A percentile compares a stretch with the other conserved stretches of the same genome.
phyloP scores from a whole-genome alignment of 768 basidiomycete species.

The Tulasnella sp. region DNA sequence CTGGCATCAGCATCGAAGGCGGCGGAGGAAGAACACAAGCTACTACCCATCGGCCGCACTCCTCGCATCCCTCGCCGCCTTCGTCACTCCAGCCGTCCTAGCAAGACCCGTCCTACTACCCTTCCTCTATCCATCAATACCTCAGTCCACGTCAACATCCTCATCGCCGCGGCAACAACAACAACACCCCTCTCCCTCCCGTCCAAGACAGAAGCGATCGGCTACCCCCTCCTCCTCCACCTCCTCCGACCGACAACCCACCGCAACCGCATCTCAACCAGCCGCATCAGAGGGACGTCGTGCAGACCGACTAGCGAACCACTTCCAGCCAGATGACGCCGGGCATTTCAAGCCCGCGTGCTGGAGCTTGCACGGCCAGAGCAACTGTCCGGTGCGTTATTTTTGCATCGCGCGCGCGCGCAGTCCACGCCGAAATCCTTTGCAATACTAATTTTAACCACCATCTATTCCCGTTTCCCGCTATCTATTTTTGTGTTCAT shows the following conservation, averaged over 20 bases:
- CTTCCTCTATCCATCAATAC: constrained; percentile 2
- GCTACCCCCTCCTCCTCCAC: background rate
- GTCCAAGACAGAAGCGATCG: background rate
- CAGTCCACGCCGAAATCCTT: background rate
- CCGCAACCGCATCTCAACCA: background rate
- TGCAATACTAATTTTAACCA: background rate
- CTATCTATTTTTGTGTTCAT: background rate
- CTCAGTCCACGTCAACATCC: background rate
- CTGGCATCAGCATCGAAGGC: background rate
- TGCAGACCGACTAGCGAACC: background rate
- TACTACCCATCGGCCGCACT: background rate
- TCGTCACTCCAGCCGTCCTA: background rate
- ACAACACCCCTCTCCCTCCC: background rate
- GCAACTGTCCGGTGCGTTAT: constrained; percentile 16
- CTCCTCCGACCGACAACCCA: background rate
- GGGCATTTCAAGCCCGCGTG: background rate
- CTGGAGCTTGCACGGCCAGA: constrained; percentile 11
- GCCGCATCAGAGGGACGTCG: background rate
- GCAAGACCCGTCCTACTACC: background rate
- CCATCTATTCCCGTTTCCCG: background rate
- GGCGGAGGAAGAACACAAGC: background rate
- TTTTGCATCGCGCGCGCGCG: background rate
- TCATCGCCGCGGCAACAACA: background rate
- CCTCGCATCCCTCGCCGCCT: background rate
- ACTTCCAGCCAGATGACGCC: background rate